A percentile compares a stretch with the other conserved stretches of the same genome.
phyloP scores from a whole-genome alignment of 495 filamentous ascomycete genomes.

The Penicillium bovifimosum region DNA sequence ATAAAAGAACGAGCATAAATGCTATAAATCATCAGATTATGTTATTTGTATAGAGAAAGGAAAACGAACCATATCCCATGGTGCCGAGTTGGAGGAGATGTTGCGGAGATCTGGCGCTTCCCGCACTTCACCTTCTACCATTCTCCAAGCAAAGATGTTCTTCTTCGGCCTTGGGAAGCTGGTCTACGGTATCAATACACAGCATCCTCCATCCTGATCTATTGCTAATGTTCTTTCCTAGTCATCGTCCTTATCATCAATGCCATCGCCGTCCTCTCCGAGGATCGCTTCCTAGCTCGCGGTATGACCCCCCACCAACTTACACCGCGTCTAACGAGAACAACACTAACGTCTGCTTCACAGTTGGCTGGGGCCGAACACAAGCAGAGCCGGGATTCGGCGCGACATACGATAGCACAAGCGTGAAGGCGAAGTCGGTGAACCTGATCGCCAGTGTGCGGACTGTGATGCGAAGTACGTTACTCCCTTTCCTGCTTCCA shows the following conservation, averaged over 20 bases:
- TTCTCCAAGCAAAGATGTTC: conserved; percentile 45
- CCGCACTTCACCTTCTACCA: conserved; percentile 7
- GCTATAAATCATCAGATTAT: conserved; percentile 9
- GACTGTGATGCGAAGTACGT: conserved; percentile 92
- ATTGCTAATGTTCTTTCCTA: conserved; percentile 29
- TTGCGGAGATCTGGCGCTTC: conserved; percentile 32
- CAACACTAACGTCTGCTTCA: conserved; percentile 3
- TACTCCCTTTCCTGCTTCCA: not conserved
- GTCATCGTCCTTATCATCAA: conserved; percentile 85
- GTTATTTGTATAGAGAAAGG: not conserved
- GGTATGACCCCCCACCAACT: conserved; percentile 52
- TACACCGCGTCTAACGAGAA: not conserved
- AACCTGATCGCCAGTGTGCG: conserved; percentile 86
- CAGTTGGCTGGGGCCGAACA: conserved; percentile 75
- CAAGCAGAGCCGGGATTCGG: conserved; percentile 70
- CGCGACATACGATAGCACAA: conserved; percentile 60
- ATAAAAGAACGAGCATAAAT: conserved; percentile 37
- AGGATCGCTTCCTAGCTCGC: conserved; percentile 94
- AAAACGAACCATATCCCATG: conserved; percentile 24
- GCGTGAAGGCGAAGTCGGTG: conserved; percentile 80
- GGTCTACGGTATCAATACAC: conserved; percentile 50
- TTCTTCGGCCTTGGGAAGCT: conserved; percentile 68
- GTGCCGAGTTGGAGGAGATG: conserved; percentile 14
- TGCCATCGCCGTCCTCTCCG: conserved; percentile 89
- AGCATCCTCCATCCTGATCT: not conserved